These are phyloP conservation scores for Eimeria praecox DNA, from an alignment of 169 alveolate species.

Conservation along the genomic window DNA sequence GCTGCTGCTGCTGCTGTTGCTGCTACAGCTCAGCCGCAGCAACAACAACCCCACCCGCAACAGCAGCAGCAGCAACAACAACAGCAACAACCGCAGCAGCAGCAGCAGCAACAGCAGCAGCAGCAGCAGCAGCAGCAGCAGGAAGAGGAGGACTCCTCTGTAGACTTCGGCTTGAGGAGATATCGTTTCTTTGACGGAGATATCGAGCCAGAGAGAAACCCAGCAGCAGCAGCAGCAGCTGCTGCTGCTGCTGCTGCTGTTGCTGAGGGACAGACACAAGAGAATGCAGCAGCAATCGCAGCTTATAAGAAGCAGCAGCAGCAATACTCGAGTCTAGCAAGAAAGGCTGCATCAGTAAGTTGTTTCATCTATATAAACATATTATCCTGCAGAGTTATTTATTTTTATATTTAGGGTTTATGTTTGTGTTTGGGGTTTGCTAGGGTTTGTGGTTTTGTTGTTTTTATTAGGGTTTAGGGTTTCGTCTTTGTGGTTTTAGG, in stretches of 20 bases:
- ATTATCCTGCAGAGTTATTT: too few species aligned
- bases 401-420: too few species aligned
- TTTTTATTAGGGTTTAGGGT: not conserved
- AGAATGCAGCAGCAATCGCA: conserved; percentile 7
- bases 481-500: not conserved
- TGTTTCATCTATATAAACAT: not conserved
- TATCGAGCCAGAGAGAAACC: conserved; percentile 18
- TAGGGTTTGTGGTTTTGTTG: not conserved
- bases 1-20: conserved; percentile 67
- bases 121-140: conserved; percentile 56
- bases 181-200: conserved; percentile 43
- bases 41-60: conserved; percentile 29
- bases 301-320: conserved; percentile 39
- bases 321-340: conserved; percentile 32
- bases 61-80: conserved; percentile 8
- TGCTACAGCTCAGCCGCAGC: conserved; percentile 40
- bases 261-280: conserved; percentile 54
- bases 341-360: conserved; percentile 45
- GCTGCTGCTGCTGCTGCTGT: conserved; percentile 68
- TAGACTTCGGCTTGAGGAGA: conserved; percentile 43
- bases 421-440: not conserved
- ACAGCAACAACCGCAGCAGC: not conserved
- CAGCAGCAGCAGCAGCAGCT: conserved; percentile 27
- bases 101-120: conserved; percentile 20
- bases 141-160: not conserved